Percentiles rank a stretch among this genome's conserved stretches.
Evolutionary conservation across 2,329 filamentous ascomycete species (phyloP).

Genomic region (Aphanoascus verrucosus): DNA sequence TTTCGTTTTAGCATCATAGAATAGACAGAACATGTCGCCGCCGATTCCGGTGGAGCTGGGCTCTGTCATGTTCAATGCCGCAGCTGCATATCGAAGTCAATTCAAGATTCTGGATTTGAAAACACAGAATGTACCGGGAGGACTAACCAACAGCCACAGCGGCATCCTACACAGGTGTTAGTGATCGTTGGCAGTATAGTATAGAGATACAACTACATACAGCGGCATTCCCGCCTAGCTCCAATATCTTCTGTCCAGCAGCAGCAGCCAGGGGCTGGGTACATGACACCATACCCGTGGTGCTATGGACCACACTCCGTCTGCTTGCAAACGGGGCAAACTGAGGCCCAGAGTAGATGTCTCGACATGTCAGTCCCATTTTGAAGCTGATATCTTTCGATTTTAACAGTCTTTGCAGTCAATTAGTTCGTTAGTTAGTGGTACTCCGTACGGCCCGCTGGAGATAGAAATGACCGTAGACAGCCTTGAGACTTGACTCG

Average conservation of each 20-base stretch:
- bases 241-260: conserved; percentile 75
- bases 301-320: conserved; percentile 85
- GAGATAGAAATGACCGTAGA: too few species aligned
- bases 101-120: not conserved
- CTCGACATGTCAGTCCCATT: conserved; percentile 12
- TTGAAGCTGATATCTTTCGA: not conserved
- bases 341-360: conserved; percentile 13
- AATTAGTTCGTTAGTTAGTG: too few species aligned
- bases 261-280: conserved; percentile 82
- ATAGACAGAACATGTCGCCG: conserved; percentile 94
- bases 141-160: conserved; percentile 74
- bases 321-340: conserved; percentile 64
- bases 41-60: conserved; percentile 89
- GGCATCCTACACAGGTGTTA: conserved; percentile 56
- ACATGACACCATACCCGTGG: conserved; percentile 79
- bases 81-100: conserved; percentile 46
- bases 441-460: not conserved
- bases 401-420: not conserved
- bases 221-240: conserved; percentile 82
- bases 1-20: conserved; percentile 72
- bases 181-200: not conserved
- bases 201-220: conserved; percentile 43
- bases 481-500: too few species aligned
- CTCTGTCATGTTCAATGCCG: conserved; percentile 85
- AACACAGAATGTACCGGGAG: not conserved